phyloP scores from a whole-genome alignment of 768 basidiomycete species.

The Russula lepida region DNA sequence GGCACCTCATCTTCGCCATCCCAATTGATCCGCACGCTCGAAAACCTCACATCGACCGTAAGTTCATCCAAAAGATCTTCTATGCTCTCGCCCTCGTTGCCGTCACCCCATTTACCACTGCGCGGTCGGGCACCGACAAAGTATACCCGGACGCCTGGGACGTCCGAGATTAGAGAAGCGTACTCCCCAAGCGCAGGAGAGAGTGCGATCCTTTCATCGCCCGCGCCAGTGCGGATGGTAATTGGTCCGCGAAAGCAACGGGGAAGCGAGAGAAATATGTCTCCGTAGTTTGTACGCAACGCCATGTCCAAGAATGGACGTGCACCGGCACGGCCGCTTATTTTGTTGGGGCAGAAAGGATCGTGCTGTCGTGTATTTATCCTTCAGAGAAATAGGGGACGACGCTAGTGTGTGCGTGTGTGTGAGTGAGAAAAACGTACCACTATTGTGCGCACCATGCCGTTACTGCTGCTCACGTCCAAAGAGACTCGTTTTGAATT shows the following conservation, averaged over 20 bases:
- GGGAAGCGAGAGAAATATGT: conserved; percentile 1
- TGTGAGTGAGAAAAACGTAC: not conserved
- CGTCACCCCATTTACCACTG: not conserved
- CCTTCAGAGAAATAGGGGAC: not conserved
- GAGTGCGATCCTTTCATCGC: not conserved
- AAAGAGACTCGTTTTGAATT: not conserved
- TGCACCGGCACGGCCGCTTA: too few relatives aligned
- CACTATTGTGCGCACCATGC: not conserved
- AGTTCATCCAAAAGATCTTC: conserved; percentile 1
- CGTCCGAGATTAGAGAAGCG: not conserved
- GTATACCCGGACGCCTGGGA: not conserved
- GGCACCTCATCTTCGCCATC: conserved; percentile 6
- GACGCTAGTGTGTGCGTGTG: not conserved
- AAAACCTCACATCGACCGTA: not conserved
- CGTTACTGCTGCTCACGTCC: not conserved
- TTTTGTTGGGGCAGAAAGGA: not conserved
- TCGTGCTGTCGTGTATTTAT: not conserved
- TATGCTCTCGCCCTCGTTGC: too few relatives aligned
- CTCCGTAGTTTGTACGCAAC: not conserved
- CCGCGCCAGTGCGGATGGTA: not conserved
- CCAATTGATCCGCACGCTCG: conserved; percentile 3
- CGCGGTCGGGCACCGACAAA: conserved; percentile 1
- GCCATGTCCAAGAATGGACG: conserved; percentile 3
- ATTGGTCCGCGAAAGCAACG: conserved; percentile 11
- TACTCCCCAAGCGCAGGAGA: not conserved